Evolutionary conservation across 2,329 filamentous ascomycete species (phyloP), one percentile per base, ranked within the genome.

Genomic region (Podosphaera fusca): DNA sequence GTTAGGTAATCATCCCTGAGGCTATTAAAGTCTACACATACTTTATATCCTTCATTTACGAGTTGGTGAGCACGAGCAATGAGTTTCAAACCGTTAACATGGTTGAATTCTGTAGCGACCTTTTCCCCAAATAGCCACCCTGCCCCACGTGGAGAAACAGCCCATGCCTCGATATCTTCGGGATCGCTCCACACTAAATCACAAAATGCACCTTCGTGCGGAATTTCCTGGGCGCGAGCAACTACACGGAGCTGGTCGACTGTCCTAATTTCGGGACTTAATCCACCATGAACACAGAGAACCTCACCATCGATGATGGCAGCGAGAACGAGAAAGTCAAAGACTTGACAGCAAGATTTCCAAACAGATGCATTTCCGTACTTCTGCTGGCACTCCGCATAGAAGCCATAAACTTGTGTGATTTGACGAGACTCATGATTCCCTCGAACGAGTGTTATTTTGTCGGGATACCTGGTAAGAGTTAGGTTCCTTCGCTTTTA

Each of bases 371-470:
- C 82, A 68, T 85, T 86, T 59, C 82, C 82, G 64, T 87, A 87
- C 67, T 87, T 87, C 63, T 82, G 80, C 63, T 84, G 76, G 65
- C 83, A 87, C 66, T 87, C 83, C 66, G 86, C 83, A 69, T 86
- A 86, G 69, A 87, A 87, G 35, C 83, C 83, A 67, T 87, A 87
- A 12, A 86, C 83, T 66, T 85, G 82, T 12, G 83, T 87, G 63
- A 87, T 86, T 67, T 86, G 83, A 50, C 83, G 79, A 47, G 82
- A 85, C 67, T 87, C 83, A 68, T 87, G 82, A 64, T 86, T 86
- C 40, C 83, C 83, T 56, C 83, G 79, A 36, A 87, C 81, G 35
- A 87, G 73, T 0, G 83, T 86, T 60, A 87, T 81, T 61, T 79
- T 76, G 64, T 85, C 81, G 46, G 83, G 83, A 65, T 80, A 85